Conservation (phyloP, 495 filamentous ascomycete genomes). For the Penicillium antarcticum region DNA sequence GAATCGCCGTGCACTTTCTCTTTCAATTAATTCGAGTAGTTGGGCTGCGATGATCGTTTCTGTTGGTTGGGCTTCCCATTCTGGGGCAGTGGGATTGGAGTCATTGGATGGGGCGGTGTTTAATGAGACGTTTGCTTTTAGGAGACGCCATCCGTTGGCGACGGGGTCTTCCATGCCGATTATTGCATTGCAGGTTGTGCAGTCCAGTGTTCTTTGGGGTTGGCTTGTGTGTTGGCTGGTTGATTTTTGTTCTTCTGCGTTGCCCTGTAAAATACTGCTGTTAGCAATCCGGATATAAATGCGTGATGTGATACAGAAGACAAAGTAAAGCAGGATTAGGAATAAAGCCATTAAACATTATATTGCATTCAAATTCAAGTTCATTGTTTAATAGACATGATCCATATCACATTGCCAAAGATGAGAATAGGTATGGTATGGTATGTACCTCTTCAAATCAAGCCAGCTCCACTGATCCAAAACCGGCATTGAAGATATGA, state of each 20-base stretch:
- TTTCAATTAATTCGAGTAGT: conserved; percentile 47
- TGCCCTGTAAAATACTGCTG: conserved; percentile 15
- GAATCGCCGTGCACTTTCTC: conserved; percentile 47
- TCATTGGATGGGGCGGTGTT: conserved; percentile 3
- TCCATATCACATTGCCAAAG: not conserved
- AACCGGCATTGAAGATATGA: conserved; percentile 28
- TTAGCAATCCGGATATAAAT: conserved; percentile 12
- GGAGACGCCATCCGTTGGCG: conserved; percentile 43
- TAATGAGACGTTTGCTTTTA: conserved; percentile 48
- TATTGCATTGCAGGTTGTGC: conserved; percentile 35
- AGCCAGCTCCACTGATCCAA: conserved; percentile 46
- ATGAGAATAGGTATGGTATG: not conserved
- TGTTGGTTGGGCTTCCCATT: conserved; percentile 37
- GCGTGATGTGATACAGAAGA: too few relatives aligned
- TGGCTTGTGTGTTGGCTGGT: not conserved
- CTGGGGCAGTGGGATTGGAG: not conserved
- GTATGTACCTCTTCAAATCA: conserved; percentile 58
- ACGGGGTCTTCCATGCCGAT: conserved; percentile 44
- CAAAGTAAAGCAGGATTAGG: not conserved
- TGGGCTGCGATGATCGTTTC: conserved; percentile 53
- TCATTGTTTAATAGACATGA: not conserved
- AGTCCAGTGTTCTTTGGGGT: conserved; percentile 28
- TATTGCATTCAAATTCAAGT: not conserved
- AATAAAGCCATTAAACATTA: not conserved
- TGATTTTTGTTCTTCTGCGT: conserved; percentile 10